Evolutionary conservation across 805 yeast genomes (phyloP).

Genomic region (Candida nonsorbophila): DNA sequence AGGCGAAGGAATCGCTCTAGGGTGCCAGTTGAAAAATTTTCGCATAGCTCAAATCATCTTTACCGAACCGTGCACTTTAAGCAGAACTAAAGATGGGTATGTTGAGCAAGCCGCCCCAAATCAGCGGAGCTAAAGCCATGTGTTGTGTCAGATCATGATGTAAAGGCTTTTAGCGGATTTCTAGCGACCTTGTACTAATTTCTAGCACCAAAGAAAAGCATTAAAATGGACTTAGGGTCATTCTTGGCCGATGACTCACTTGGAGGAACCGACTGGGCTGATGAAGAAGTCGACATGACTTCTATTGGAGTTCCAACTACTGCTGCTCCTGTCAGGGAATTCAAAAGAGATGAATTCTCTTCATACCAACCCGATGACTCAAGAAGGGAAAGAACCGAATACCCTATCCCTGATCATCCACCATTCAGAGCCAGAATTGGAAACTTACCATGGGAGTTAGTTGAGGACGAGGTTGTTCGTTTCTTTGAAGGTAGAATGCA

Average conservation of each 20-base stretch:
- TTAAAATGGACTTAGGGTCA: conserved; percentile 81
- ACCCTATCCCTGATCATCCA: conserved; percentile 84
- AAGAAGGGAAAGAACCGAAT: conserved; percentile 56
- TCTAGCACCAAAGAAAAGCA: conserved; percentile 48
- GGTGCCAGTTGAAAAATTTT: no score
- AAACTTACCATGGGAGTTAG: conserved; percentile 78
- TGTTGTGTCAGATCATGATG: no score
- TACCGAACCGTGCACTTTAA: no score
- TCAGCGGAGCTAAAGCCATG: no score
- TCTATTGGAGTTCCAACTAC: conserved; percentile 51
- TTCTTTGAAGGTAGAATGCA: conserved; percentile 59
- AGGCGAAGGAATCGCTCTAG: no score
- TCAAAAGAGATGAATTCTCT: conserved; percentile 11
- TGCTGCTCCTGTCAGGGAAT: conserved; percentile 14
- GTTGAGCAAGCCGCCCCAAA: no score
- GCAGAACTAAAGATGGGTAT: no score
- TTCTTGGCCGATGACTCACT: conserved; percentile 74
- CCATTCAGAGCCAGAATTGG: conserved; percentile 89
- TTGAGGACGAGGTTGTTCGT: conserved; percentile 57
- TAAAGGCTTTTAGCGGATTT: no score
- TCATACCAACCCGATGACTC: conserved; percentile 14
- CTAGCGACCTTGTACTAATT: conserved; percentile 11
- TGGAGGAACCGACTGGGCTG: conserved; percentile 82
- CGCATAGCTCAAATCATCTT: no score
- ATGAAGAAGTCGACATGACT: conserved; percentile 68